Percentiles rank a stretch among this genome's conserved stretches.
Evolutionary conservation across 2,329 filamentous ascomycete species (phyloP).

Genomic region (Dactylonectria macrodidyma): DNA sequence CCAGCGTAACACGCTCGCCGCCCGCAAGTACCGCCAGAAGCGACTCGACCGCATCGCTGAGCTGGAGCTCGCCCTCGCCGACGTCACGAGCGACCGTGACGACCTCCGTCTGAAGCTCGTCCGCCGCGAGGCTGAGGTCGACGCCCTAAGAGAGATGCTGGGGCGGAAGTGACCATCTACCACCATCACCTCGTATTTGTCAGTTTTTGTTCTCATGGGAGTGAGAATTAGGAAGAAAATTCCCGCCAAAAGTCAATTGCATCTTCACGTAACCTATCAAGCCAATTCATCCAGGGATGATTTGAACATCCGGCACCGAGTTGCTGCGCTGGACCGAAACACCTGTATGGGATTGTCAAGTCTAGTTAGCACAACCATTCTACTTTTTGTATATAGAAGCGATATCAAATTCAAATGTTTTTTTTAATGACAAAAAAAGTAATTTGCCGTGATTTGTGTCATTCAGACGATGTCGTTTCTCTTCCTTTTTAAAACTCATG

Average conservation of each 20-base stretch:
- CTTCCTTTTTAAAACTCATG: constrained; percentile 32
- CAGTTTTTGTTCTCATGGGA: constrained; percentile 11
- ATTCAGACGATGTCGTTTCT: constrained; percentile 40
- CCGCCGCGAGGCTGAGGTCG: constrained; percentile 75
- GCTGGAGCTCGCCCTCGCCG: constrained; percentile 72
- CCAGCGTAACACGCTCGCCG: constrained; percentile 79
- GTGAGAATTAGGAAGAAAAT: constrained; percentile 7
- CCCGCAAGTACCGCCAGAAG: constrained; percentile 79
- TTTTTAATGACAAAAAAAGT: neutral
- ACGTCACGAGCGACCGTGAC: constrained; percentile 74
- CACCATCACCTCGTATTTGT: constrained; percentile 1
- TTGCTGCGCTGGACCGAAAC: constrained; percentile 1
- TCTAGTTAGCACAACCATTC: constrained; percentile 2
- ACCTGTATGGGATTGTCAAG: neutral
- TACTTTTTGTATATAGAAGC: constrained; percentile 7
- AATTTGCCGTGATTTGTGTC: neutral
- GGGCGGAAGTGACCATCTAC: constrained; percentile 44
- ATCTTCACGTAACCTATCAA: constrained; percentile 18
- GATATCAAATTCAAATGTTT: constrained; percentile 9
- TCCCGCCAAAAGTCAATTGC: constrained; percentile 15
- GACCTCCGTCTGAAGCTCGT: constrained; percentile 74
- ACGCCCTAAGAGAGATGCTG: constrained; percentile 70
- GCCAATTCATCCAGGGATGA: constrained; percentile 4
- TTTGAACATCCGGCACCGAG: constrained; percentile 1
- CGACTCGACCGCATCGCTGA: constrained; percentile 76